Base-by-base conservation (phyloP, 768 basidiomycete genomes). In the Scleroderma citrinum region DNA sequence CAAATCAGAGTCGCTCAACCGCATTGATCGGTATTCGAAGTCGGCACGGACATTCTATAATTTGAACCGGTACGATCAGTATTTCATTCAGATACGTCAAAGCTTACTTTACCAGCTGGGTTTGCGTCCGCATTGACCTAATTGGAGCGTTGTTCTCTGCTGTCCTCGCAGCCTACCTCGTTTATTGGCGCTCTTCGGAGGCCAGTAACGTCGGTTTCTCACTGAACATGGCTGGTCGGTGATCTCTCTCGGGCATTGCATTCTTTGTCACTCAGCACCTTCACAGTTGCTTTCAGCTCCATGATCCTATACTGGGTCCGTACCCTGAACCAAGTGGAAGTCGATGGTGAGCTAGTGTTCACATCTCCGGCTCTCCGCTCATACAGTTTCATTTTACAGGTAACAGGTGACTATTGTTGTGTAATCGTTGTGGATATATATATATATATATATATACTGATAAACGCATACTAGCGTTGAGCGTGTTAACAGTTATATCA, bases 251-350 rank as follows among this genome's bases (percentile, higher is more conserved):
- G 7, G 14, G 11, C 19, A 5, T 14, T n/a, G 13, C 1, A 6
- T 14, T 37, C 21, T 24, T 16, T 12, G 6, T 8, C 40, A 17
- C 19, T 44, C 10, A 41, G 13, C 54, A 16, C 31, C 23, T n/a
- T 13, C 24, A 23, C 42, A 70, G 76, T 83, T 19, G 72, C 70
- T 3, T 84, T 86, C 60, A 80, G 77, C 46, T 62, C 67, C 14
- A 59, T 76, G 64, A 79, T 85, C 37, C 59, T 86, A 36, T 76
- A 68, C 64, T 73, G 72, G 71, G 63, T 78, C 8, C 59, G 74
- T n/a, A 53, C 62, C 13, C 45, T 70, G 42, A 78, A 79, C 54
- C 63, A 67, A n/a, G 66, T 77, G 21, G 73, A 78, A 54, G 70
- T 75, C 30, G 52, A 63, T 23, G 76, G 76, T 70, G 51, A 44